Evolutionary conservation across 106 monocot genomes (phyloP), one percentile per base, ranked within the genome.

Genomic region (Dendrobium catenatum): DNA sequence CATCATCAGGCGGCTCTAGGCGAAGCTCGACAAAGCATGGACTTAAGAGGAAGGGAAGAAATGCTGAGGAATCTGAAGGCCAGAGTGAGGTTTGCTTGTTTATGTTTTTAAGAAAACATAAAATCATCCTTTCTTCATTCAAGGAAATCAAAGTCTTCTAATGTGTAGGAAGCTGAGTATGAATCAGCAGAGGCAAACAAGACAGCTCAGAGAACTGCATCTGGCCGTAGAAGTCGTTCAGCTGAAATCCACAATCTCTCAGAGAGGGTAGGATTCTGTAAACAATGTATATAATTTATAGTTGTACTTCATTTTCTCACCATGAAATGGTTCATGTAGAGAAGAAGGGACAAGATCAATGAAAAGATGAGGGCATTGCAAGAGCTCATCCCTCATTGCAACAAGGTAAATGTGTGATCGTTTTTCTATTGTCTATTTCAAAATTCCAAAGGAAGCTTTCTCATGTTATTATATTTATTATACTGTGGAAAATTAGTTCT

Each of bases 301-400:
- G 9, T 79, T 66, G n/a, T 56, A 55, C 47, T 78, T 80, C 15
- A 20, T 43, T 49, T 7, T 41, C 44, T 68, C 29, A 78, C 70
- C 41, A 18, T 76, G 5, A 37, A 9, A 17, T 29, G 4, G 5
- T 37, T 46, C 0, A 58, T 84, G 51, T 55, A 93, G 93, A 90
- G 90, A 77, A 84, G 90, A 83, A 88, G 93, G 66, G 90, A 90
- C 59, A 84, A 88, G 80, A 93, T 93, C 46, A 93, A 93, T 79
- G 93, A 93, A 54, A 93, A 90, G 87, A 93, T 93, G 90, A 86
- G 80, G 26, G 90, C 88, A 1, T 73, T 93, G 84, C 93, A 90
- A 83, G 90, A 93, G 59, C 93, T 93, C 68, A 78, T 93, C 48
- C 93, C 93, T 43, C 85, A 88, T 79, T 88, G 90, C 81, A 90